Percentiles rank a stretch among this genome's conserved stretches.
These are phyloP conservation scores for Saccharomycopsis hybrid DNA, from an alignment of 1,139 yeast species.

Conservation along the genomic window DNA sequence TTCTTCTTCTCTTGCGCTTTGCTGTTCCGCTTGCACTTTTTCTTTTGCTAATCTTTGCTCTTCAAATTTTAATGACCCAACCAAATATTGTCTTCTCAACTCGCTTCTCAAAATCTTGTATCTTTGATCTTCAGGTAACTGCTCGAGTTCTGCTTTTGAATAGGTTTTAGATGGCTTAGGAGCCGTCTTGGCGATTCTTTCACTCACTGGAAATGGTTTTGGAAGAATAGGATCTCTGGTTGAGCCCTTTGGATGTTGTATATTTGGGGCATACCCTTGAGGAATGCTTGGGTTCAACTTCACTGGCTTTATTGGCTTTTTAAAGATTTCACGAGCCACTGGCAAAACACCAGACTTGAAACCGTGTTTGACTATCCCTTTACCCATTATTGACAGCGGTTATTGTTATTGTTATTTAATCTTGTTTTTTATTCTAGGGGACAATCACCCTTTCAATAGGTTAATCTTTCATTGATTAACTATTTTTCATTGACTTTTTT, in stretches of 20 bases:
- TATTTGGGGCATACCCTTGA: constrained; percentile 69
- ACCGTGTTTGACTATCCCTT: constrained; percentile 39
- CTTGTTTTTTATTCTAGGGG: background rate
- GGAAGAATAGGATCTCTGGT: constrained; percentile 48
- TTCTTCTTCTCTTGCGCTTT: constrained; percentile 27
- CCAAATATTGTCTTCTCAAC: constrained; percentile 66
- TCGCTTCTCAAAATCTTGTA: constrained; percentile 55
- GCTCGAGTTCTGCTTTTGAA: constrained; percentile 27
- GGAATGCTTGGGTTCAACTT: constrained; percentile 43
- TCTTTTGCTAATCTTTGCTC: constrained; percentile 42
- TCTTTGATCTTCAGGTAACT: constrained; percentile 42
- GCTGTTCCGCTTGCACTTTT: constrained; percentile 24
- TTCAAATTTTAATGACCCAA: constrained; percentile 60
- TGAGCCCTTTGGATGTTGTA: constrained; percentile 66
- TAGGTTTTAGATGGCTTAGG: constrained; percentile 33
- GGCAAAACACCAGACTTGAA: constrained; percentile 80
- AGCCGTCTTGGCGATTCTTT: constrained; percentile 44
- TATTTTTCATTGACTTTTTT: too few species aligned
- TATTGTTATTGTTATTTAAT: background rate
- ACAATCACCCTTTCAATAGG: background rate
- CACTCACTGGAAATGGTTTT: constrained; percentile 51
- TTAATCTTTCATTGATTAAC: background rate
- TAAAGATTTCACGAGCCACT: constrained; percentile 63
- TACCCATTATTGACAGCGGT: constrained; percentile 32
- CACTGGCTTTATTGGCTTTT: constrained; percentile 54